These are phyloP conservation scores for Apophysomyces sp. DNA, from an alignment of 371 early-diverging fungal species.

Conservation along the genomic window DNA sequence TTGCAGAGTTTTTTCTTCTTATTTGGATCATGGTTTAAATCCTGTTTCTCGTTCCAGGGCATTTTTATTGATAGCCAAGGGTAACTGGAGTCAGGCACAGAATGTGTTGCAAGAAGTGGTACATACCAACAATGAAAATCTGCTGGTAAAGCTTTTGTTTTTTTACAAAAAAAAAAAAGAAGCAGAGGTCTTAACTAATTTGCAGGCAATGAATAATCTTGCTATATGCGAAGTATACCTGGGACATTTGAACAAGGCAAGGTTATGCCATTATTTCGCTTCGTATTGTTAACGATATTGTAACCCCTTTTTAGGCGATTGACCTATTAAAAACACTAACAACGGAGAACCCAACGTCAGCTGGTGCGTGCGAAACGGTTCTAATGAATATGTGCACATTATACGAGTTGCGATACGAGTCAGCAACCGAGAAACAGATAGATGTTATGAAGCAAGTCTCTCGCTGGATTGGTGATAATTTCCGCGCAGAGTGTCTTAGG, in stretches of 20 bases:
- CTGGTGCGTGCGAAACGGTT: conserved; percentile 56
- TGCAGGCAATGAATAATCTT: conserved; percentile 52
- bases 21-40: neutral
- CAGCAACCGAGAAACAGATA: conserved; percentile 47
- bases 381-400: conserved; percentile 62
- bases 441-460: conserved; percentile 53
- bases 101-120: conserved; percentile 45
- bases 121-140: conserved; percentile 47
- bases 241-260: conserved; percentile 47
- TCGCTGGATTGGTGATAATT: conserved; percentile 63
- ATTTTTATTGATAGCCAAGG: conserved; percentile 48
- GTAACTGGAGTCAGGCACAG: conserved; percentile 54
- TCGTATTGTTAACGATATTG: neutral
- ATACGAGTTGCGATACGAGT: conserved; percentile 58
- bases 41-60: conserved; percentile 25
- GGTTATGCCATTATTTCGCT: neutral
- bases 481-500: conserved; percentile 50
- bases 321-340: conserved; percentile 28
- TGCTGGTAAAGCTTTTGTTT: conserved; percentile 30
- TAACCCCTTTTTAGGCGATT: conserved; percentile 23
- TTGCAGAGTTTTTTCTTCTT: neutral
- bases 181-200: neutral
- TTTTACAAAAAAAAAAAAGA: neutral
- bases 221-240: conserved; percentile 61
- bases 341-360: conserved; percentile 34